Evolutionary conservation across 2,329 filamentous ascomycete genomes (phyloP), one percentile per base, ranked within the genome.

Genomic region (Aspergillus calidoustus): DNA sequence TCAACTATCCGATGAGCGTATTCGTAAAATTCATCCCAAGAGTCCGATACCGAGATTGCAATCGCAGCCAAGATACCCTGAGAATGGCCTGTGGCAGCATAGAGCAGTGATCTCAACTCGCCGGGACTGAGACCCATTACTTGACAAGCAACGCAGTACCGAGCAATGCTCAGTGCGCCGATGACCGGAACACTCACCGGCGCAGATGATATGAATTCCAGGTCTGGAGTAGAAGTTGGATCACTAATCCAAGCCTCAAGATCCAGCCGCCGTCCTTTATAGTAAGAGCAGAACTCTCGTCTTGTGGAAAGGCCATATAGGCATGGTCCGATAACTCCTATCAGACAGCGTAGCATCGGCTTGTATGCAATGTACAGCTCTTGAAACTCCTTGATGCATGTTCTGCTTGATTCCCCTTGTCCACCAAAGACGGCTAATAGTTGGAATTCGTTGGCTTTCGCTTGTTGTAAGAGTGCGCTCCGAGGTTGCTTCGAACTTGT

Each of bases 161-260:
- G 67, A 22, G 73, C 64, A 23, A 79, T 69, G 50, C 74, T 71
- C 9, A 77, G 54, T 13, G 78, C 64, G 0, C 76, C 77, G 22
- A 79, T 78, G 7, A 79, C 52, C 1, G 78, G 77, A 48, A 79
- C 74, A 66, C 77, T 79, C 19, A 79, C 69, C 4, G 77, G 74
- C 4, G 76, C 72, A 2, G 72, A 72, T 34, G 74, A 64, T 3
- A 79, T 67, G 54, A 76, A 76, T n/a, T 73, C 71, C 7, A 58
- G 34, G 15, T 71, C 67, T 1, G 76, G 77, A 0, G 66, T 68
- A 1, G 63, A 59, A 8, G 72, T 67, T 7, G 68, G 60, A 22
- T 74, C 62, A 9, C 67, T 64, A 6, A 71, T 28, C 69, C 69
- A 71, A 7, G 50, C 25, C 17, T 59, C 23, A 13, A 69, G 34